Percentiles rank a stretch among this genome's conserved stretches.
Conservation (phyloP, 768 basidiomycete genomes). For the Auriscalpium orientale region DNA sequence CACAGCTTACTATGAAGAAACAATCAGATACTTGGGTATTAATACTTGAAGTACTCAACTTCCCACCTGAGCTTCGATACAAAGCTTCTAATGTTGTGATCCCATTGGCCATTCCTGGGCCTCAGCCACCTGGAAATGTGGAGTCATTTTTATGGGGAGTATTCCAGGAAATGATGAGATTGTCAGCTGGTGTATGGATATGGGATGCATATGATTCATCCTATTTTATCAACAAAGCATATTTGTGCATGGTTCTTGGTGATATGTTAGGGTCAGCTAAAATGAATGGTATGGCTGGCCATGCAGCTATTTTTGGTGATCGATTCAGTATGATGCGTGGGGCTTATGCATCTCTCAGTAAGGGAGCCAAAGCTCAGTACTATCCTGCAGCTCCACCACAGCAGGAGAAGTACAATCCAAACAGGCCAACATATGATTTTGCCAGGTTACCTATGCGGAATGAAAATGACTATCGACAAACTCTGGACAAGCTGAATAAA, state of each 20-base stretch:
- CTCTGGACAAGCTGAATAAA: background rate
- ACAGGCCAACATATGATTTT: background rate
- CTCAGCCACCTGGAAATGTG: background rate
- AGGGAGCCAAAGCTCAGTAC: background rate
- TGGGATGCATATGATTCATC: background rate
- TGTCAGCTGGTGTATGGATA: background rate
- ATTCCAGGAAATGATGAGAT: background rate
- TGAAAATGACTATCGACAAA: background rate
- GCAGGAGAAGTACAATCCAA: background rate
- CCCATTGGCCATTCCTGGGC: background rate
- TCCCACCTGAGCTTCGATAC: background rate
- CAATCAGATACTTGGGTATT: constrained; percentile 24
- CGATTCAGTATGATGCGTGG: constrained; percentile 16
- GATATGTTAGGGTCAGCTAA: constrained; percentile 30
- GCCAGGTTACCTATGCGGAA: background rate
- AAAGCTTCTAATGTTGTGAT: background rate
- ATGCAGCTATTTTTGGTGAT: constrained; percentile 20
- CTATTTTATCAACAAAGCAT: constrained; percentile 5
- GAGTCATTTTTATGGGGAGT: background rate
- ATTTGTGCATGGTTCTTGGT: constrained; percentile 19
- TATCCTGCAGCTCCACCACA: background rate
- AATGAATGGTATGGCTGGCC: background rate
- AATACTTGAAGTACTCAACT: constrained; percentile 18
- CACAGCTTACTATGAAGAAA: constrained; percentile 28
- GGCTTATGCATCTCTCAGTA: background rate